Evolutionary conservation across 345 rosid species (phyloP).

Genomic region (Rhodamnia argentea): DNA sequence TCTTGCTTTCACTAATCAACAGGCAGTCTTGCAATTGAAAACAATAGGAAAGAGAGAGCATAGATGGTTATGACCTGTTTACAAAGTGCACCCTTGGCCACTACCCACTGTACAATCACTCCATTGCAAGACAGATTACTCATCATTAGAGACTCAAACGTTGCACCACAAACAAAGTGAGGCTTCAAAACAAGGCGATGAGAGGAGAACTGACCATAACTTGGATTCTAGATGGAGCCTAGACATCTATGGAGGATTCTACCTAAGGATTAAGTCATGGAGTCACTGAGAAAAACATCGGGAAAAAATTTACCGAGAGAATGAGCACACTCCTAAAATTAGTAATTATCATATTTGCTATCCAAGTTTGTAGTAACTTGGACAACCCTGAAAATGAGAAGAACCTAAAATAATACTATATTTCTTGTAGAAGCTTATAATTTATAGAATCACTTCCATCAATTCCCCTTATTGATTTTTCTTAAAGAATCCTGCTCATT

Average conservation of each 20-base stretch:
- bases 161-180: not conserved
- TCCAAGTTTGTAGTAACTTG: not conserved
- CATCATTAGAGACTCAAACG: not conserved
- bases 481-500: not conserved
- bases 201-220: not conserved
- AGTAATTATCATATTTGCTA: not conserved
- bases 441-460: not conserved
- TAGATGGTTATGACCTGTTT: too few species aligned
- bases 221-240: not conserved
- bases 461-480: too few species aligned
- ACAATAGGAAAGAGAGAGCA: not conserved
- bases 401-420: not conserved
- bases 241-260: not conserved
- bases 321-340: not conserved
- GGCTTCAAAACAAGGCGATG: not conserved
- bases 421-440: not conserved
- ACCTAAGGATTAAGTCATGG: not conserved
- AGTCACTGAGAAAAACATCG: not conserved
- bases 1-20: not conserved
- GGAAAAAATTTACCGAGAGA: not conserved
- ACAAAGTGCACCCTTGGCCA: not conserved
- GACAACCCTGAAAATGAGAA: not conserved
- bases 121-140: not conserved
- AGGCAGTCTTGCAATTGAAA: not conserved
- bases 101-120: not conserved